These are phyloP conservation scores for Ophiocordyceps camponoti-leonardi DNA, from an alignment of 2,329 filamentous ascomycete genomes.

Conservation along the genomic window DNA sequence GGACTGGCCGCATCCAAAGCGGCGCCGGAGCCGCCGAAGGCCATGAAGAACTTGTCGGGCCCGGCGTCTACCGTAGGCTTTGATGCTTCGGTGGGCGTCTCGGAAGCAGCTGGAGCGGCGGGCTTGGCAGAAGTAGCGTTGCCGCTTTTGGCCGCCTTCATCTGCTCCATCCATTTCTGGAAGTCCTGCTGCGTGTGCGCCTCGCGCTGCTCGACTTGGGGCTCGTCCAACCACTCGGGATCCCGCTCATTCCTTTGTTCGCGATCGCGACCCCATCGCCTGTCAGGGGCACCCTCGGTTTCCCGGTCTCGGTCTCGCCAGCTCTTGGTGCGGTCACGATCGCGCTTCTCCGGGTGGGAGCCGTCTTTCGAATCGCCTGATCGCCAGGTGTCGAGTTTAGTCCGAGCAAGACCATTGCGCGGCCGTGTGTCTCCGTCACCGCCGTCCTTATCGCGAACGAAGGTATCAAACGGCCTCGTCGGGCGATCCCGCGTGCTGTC, in stretches of 20 bases:
- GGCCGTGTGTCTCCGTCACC: constrained; percentile 37
- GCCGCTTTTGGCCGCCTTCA: constrained; percentile 49
- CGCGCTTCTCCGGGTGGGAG: constrained; percentile 22
- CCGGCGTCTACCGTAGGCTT: constrained; percentile 42
- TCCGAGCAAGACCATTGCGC: constrained; percentile 48
- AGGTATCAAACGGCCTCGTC: constrained; percentile 31
- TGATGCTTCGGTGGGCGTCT: constrained; percentile 24
- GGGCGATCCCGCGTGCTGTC: constrained; percentile 31
- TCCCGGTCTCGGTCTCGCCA: constrained; percentile 38
- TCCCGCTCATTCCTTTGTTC: constrained; percentile 55
- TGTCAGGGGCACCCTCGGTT: constrained; percentile 23
- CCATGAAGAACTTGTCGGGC: constrained; percentile 63
- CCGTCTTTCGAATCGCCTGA: constrained; percentile 30
- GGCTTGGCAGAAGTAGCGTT: constrained; percentile 16
- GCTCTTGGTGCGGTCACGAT: constrained; percentile 41
- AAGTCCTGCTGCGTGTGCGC: constrained; percentile 79
- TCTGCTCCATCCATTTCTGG: constrained; percentile 82
- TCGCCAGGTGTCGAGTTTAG: constrained; percentile 60
- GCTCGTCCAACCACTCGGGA: constrained; percentile 79
- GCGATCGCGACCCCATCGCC: constrained; percentile 39
- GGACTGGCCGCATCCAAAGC: constrained; percentile 32
- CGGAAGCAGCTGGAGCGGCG: constrained; percentile 13
- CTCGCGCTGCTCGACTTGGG: constrained; percentile 49
- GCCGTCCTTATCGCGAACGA: constrained; percentile 28
- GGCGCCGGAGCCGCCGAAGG: constrained; percentile 23